Conservation (phyloP, 805 yeast species). For the Yamadazyma takamatsuzukensis region DNA sequence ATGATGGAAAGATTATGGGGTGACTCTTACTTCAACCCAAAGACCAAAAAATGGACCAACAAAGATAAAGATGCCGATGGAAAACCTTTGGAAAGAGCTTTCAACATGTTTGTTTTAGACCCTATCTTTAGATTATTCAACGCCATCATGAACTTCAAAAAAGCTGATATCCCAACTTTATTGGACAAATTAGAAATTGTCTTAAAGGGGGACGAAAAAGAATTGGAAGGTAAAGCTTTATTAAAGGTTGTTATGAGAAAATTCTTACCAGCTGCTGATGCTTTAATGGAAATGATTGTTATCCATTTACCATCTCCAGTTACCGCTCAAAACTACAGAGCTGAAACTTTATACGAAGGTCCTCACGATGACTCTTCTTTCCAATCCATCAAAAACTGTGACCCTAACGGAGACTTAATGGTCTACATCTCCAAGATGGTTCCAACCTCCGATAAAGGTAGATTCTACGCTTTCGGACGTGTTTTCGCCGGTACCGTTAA, state of each 20-base stretch:
- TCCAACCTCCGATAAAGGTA: conserved; percentile 99
- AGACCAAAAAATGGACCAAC: conserved; percentile 99
- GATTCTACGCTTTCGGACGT: conserved; percentile 99
- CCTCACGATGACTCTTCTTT: conserved; percentile 90
- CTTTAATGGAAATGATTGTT: conserved; percentile 97
- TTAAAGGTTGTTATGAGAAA: conserved; percentile 98
- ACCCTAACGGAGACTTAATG: conserved; percentile 97
- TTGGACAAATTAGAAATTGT: conserved; percentile 89
- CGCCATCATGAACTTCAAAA: conserved; percentile 98
- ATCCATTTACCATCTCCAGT: conserved; percentile 99
- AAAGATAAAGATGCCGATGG: conserved; percentile 95
- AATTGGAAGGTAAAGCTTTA: conserved; percentile 97
- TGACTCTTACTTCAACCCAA: conserved; percentile 99
- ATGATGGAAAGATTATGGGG: conserved; percentile 99
- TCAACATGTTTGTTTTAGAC: conserved; percentile 98
- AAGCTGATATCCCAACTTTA: conserved; percentile 90
- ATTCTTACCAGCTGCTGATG: conserved; percentile 99
- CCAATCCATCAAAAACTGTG: conserved; percentile 95
- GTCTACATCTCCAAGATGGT: conserved; percentile 99
- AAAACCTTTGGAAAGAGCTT: conserved; percentile 95
- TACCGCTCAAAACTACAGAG: conserved; percentile 99
- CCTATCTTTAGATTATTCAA: conserved; percentile 97
- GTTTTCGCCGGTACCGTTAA: conserved; percentile 99
- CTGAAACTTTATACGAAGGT: conserved; percentile 98
- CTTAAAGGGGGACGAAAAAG: conserved; percentile 96